Conservation (phyloP, 1,284 basidiomycete species). For the Microbotryomycetes sp. region DNA sequence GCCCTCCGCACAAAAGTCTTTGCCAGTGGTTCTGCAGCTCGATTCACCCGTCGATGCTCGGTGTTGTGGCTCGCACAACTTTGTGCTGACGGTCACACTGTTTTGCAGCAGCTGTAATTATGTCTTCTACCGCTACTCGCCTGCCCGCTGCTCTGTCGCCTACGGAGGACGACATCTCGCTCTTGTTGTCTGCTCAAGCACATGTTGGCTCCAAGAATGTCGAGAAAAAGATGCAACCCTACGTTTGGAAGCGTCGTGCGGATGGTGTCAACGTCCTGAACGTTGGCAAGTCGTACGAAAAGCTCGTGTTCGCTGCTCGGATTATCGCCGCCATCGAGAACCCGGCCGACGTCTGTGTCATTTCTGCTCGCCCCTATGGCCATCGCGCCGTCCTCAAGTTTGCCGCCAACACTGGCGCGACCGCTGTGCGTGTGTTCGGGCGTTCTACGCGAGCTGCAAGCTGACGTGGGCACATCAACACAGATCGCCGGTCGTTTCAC, state of each 20-base stretch:
- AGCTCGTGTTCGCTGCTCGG: constrained; percentile 89
- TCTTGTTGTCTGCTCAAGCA: constrained; percentile 88
- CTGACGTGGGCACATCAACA: too few relatives aligned
- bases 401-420: constrained; percentile 94
- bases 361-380: constrained; percentile 95
- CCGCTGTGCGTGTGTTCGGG: constrained; percentile 92
- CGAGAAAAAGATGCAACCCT: constrained; percentile 96
- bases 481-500: constrained; percentile 99
- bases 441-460: too few relatives aligned
- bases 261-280: constrained; percentile 96
- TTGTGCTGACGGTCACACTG: too few relatives aligned
- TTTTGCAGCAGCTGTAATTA: too few relatives aligned
- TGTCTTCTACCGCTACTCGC: constrained; percentile 50
- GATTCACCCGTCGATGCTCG: too few relatives aligned
- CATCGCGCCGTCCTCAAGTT: constrained; percentile 99
- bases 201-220: constrained; percentile 98
- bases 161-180: constrained; percentile 94
- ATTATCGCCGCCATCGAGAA: constrained; percentile 82
- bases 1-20: too few relatives aligned
- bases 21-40: too few relatives aligned
- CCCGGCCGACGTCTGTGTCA: constrained; percentile 95
- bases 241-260: constrained; percentile 92
- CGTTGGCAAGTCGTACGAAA: constrained; percentile 99
- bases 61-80: too few relatives aligned
- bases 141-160: constrained; percentile 85